phyloP scores from a whole-genome alignment of 768 basidiomycete species.

The Hericium alpestre region DNA sequence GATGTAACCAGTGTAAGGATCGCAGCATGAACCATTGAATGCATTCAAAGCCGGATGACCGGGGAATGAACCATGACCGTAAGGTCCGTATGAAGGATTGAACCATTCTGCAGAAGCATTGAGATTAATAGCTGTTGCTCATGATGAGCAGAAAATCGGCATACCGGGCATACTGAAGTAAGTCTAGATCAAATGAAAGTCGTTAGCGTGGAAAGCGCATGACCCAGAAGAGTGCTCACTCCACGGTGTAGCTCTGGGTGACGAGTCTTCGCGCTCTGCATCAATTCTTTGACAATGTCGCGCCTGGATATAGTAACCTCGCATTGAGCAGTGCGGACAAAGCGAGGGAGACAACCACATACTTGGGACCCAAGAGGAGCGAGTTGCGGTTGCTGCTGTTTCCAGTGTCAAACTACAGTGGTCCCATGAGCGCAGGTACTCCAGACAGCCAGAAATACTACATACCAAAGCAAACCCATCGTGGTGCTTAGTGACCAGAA shows the following conservation, averaged over 20 bases:
- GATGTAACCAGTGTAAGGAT: conserved; percentile 44
- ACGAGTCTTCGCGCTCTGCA: neutral
- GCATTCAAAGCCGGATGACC: conserved; percentile 40
- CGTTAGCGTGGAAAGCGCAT: too few relatives aligned
- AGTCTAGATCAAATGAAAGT: neutral
- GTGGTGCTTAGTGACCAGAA: conserved; percentile 54
- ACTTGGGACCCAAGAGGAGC: conserved; percentile 37
- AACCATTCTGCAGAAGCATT: conserved; percentile 27
- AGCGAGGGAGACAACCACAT: neutral
- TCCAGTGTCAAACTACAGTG: conserved; percentile 35
- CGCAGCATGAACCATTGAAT: conserved; percentile 26
- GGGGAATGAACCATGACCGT: conserved; percentile 42
- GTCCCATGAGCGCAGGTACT: neutral
- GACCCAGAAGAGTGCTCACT: neutral
- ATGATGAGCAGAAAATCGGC: neutral
- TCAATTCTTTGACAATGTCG: neutral
- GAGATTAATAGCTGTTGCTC: neutral
- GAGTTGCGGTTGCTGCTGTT: conserved; percentile 42
- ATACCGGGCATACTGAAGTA: neutral
- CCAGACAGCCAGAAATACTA: neutral
- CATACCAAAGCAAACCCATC: conserved; percentile 39
- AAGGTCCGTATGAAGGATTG: conserved; percentile 40
- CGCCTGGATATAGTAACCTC: neutral
- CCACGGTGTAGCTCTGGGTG: neutral
- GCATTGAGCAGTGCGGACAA: neutral